These are phyloP conservation scores for Penicillium pulvis DNA, from an alignment of 495 filamentous ascomycete genomes.

Conservation along the genomic window DNA sequence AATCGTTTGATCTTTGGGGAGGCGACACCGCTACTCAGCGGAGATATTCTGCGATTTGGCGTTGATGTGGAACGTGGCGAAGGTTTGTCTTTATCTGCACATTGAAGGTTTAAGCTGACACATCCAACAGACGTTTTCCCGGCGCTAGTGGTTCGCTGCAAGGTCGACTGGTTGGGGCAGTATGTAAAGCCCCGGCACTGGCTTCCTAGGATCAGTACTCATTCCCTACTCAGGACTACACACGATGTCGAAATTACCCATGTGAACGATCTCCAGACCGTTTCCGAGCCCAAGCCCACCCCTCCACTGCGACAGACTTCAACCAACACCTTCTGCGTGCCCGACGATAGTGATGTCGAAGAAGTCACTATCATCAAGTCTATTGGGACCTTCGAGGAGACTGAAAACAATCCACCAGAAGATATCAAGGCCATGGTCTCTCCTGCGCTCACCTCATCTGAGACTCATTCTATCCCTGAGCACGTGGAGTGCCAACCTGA, in stretches of 20 bases:
- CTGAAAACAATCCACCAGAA: neutral
- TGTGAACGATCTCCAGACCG: neutral
- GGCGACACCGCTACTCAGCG: slow-evolving; percentile 37
- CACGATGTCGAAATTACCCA: neutral
- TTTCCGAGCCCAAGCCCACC: neutral
- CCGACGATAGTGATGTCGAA: slow-evolving; percentile 43
- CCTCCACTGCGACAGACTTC: slow-evolving; percentile 14
- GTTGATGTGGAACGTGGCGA: slow-evolving; percentile 53
- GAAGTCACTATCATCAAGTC: neutral
- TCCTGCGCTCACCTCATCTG: neutral
- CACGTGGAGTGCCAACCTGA: neutral
- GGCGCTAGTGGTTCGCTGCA: slow-evolving; percentile 40
- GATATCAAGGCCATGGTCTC: neutral
- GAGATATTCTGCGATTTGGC: slow-evolving; percentile 58
- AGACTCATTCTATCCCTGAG: neutral
- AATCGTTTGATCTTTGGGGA: slow-evolving; percentile 39
- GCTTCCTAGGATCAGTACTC: neutral
- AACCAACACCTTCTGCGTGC: slow-evolving; percentile 48
- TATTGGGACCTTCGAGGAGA: neutral
- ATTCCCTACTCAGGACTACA: neutral
- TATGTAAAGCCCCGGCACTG: slow-evolving; percentile 9
- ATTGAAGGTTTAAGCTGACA: slow-evolving; percentile 4
- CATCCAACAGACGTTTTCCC: slow-evolving; percentile 38
- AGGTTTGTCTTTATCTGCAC: slow-evolving; percentile 31
- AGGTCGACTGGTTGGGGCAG: slow-evolving; percentile 31